Evolutionary conservation across 1,284 basidiomycete genomes (phyloP), one percentile per base, ranked within the genome.

Genomic region (Apiotrichum sp.): DNA sequence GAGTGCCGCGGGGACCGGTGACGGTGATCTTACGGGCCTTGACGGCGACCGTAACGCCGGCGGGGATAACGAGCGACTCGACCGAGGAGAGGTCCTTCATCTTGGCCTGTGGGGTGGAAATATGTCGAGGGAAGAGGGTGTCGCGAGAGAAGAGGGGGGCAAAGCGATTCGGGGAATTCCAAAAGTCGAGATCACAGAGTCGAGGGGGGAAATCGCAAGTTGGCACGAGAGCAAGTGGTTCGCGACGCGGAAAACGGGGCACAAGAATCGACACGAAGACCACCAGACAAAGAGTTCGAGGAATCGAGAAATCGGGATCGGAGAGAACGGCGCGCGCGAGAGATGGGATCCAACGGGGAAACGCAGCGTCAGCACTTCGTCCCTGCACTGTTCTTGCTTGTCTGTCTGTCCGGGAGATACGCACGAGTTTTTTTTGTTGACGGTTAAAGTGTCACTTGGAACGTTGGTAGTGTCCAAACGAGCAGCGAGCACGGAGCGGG

Each of bases 11-110:
- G 60, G 93, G 89, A 47, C 93, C 93, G 67, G 84, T 85, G 68
- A 97, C 92, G 62, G 83, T 87, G 76, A 98, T 87, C 69, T 89
- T 79, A 62, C 93, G 86, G 67, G 93, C 84, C 81, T 93, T 93
- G 79, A 96, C 83, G 71, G 79, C 76, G 65, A 96, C 84, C 56
- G 86, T 85, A 70, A 98, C 87, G 67, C 83, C 85, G 74, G 87
- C 85, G 59, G 93, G 93, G 71, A 97, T 85, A 62, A 83, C 82
- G 79, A 97, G 86, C 78, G 91, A 88, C 87, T 98, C 93, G 66
- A 74, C 65, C 61, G 72, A 71, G 53, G 72, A 65, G 70, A 78
- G 69, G 71, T 78, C 76, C 74, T 78, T 78, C 76, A 78, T 78
- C 69, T 72, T 74, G 56, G 57, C 61, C 61, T 58, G 57, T 57